Percentiles rank a stretch among this genome's conserved stretches.
These are phyloP conservation scores for Fragaria ananassa DNA, from an alignment of 306 rosid genomes.

Conservation along the genomic window DNA sequence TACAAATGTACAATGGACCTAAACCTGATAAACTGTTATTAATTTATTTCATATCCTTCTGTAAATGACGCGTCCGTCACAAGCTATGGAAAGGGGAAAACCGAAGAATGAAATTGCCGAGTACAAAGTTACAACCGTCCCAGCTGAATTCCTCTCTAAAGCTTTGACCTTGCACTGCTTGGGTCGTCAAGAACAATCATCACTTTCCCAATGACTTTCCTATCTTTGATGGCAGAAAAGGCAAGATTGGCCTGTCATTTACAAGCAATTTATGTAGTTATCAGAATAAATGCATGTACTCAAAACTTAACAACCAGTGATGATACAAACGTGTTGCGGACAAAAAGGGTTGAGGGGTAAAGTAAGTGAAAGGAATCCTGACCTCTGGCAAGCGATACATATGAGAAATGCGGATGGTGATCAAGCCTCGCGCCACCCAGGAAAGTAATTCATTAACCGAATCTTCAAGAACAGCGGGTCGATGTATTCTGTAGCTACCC, in stretches of 20 bases:
- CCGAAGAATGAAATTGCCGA: neutral
- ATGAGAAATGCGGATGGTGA: slow-evolving; percentile 75
- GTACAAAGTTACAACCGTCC: slow-evolving; percentile 3
- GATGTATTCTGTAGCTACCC: slow-evolving; percentile 85
- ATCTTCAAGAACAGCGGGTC: slow-evolving; percentile 72
- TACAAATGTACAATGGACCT: neutral
- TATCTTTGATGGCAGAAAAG: slow-evolving; percentile 72
- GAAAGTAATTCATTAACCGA: slow-evolving; percentile 73
- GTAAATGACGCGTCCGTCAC: neutral
- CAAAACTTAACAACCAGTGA: neutral
- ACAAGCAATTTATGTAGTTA: slow-evolving; percentile 14
- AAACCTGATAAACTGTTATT: neutral
- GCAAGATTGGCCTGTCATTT: slow-evolving; percentile 78
- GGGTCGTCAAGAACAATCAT: slow-evolving; percentile 62
- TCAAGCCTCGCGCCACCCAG: slow-evolving; percentile 73
- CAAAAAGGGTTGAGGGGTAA: neutral
- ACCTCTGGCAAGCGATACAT: slow-evolving; percentile 72
- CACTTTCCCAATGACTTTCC: slow-evolving; percentile 89
- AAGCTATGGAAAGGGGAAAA: neutral
- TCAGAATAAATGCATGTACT: neutral
- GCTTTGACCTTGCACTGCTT: slow-evolving; percentile 51
- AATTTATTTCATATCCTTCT: neutral
- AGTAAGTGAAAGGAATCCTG: slow-evolving; percentile 21
- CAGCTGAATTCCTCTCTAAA: slow-evolving; percentile 36
- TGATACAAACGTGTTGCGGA: neutral